Base-by-base conservation (phyloP, 2,329 filamentous ascomycete genomes). In the Ceratocystis destructans region DNA sequence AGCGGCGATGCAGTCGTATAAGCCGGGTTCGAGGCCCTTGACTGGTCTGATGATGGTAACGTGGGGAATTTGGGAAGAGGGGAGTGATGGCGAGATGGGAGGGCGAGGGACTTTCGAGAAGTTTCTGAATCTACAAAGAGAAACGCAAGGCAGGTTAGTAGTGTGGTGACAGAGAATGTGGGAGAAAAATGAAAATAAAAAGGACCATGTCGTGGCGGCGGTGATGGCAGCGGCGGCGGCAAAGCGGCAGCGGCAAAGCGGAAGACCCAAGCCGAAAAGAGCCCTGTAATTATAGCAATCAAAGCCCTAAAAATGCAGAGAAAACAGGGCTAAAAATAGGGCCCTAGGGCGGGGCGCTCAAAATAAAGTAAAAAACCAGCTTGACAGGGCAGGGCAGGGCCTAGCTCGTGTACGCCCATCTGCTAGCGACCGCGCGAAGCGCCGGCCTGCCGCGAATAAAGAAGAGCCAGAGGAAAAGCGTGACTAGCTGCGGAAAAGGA, bases 41-140 rank as follows among this genome's bases (percentile, higher is more conserved):
- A 96, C 87, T 0, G 94, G 95, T 1, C 94, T 88, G 70, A 99
- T 91, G 68, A 96, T 82, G 41, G 94, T 97, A 71, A 99, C 82
- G 77, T 90, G 86, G 17, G 92, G 93, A 2, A 90, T 79, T 48
- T 85, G 77, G 70, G 81, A 74, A 50, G 76, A 72, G 3, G 76
- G 75, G 0, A 86, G 75, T 0, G 74, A 74, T 1, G 83, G 76
- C 2, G 83, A 84, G 17, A 81, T 73, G 4, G 83, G 77, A 5
- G 78, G 74, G n/a, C 73, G 72, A 1, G 80, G 80, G 2, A 75
- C 77, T 1, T 74, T 75, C 0, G 82, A 82, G 73, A 82, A 84
- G 71, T 79, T 74, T 53, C 78, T 79, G 71, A 83, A 82, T 69
- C 84, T 78, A 63, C 2, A 57, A 28, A 31, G 22, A 17, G 22